A percentile compares a stretch with the other conserved stretches of the same genome.
Evolutionary conservation across 139 green algal species (phyloP).

Genomic region (Chlorella vulgaris): DNA sequence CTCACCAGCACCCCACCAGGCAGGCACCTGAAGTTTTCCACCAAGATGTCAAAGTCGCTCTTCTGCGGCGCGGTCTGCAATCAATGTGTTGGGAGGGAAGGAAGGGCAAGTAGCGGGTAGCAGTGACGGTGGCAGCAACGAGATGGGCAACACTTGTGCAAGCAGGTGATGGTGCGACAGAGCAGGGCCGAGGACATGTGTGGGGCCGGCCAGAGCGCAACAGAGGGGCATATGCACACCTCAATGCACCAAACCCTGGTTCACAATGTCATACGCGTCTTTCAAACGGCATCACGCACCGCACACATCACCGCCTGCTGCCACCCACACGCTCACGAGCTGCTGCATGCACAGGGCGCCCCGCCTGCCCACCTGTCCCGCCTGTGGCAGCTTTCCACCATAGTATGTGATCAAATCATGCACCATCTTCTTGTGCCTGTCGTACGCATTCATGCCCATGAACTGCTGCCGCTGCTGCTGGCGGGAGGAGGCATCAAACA

Average conservation of each 20-base stretch:
- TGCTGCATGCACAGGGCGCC: background rate
- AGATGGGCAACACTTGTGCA: background rate
- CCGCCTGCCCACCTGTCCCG: background rate
- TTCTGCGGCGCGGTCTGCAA: constrained; percentile 35
- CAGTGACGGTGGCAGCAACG: background rate
- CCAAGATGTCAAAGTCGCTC: constrained; percentile 63
- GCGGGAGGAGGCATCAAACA: constrained; percentile 15
- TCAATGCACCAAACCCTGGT: too few relatives aligned
- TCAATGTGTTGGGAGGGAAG: background rate
- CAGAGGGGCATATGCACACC: too few relatives aligned
- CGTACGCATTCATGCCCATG: constrained; percentile 57
- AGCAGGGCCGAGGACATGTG: too few relatives aligned
- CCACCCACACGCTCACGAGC: background rate
- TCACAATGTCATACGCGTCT: background rate
- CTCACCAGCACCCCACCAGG: background rate
- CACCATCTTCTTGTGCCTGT: constrained; percentile 69
- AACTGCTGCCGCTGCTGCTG: constrained; percentile 50
- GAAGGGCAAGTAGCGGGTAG: background rate
- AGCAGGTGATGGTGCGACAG: too few relatives aligned
- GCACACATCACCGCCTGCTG: background rate
- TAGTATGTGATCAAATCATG: constrained; percentile 53
- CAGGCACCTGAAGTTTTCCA: constrained; percentile 61
- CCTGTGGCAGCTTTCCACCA: constrained; percentile 23
- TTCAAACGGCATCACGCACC: background rate
- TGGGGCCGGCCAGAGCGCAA: too few relatives aligned